These are phyloP conservation scores for Limnanthes douglasii DNA, from an alignment of 345 rosid genomes.

Conservation along the genomic window DNA sequence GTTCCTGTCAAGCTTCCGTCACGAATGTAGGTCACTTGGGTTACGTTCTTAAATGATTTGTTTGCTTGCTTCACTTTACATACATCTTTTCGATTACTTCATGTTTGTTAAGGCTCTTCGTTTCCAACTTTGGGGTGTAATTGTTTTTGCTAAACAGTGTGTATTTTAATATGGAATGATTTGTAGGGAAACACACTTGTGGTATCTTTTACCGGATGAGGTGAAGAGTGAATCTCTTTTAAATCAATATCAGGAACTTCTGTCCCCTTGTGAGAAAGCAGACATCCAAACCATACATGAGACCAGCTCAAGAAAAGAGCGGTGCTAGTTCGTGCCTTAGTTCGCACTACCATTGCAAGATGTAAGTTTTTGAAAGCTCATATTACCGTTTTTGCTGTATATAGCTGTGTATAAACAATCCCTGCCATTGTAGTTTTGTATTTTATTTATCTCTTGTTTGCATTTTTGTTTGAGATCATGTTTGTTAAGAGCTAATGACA, in stretches of 20 bases:
- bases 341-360: conserved; percentile 85
- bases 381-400: background rate
- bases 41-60: background rate
- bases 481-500: too few relatives aligned
- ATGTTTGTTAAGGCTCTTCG: background rate
- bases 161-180: background rate
- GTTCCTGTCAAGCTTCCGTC: conserved; percentile 45
- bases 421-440: too few relatives aligned
- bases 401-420: background rate
- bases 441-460: too few relatives aligned
- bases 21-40: conserved; percentile 21
- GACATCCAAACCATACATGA: conserved; percentile 32
- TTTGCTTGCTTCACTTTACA: background rate
- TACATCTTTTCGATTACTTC: background rate
- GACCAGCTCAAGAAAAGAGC: conserved; percentile 64
- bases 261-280: conserved; percentile 61
- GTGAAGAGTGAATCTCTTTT: conserved; percentile 47
- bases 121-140: background rate
- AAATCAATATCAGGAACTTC: conserved; percentile 38
- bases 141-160: conserved; percentile 1
- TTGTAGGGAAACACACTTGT: conserved; percentile 73
- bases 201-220: conserved; percentile 74
- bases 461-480: too few relatives aligned
- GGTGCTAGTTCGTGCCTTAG: conserved; percentile 64
- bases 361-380: conserved; percentile 50